Conservation (phyloP, 108 stramenopile genomes). For the Skeletonema grethae region DNA sequence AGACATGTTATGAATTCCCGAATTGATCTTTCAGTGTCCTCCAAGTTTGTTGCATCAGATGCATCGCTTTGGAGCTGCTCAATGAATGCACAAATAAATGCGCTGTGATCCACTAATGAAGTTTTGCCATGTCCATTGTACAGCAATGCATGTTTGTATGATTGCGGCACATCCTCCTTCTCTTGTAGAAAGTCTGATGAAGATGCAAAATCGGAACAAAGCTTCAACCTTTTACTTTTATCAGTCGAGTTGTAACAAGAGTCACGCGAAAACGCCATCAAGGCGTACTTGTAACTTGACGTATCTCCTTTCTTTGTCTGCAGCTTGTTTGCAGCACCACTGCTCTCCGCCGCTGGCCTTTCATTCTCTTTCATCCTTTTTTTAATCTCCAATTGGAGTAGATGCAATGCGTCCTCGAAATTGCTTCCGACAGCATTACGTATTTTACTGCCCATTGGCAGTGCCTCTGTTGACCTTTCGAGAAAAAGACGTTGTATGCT, state of each 20-base stretch:
- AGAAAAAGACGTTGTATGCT: too few species aligned
- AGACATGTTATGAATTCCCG: not conserved
- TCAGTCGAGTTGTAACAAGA: not conserved
- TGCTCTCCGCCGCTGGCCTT: too few species aligned
- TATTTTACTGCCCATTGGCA: too few species aligned
- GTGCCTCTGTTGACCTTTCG: too few species aligned
- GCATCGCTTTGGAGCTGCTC: not conserved
- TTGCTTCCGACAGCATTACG: too few species aligned
- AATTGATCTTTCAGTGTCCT: not conserved
- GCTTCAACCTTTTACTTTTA: not conserved
- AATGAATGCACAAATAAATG: not conserved
- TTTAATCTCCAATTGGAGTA: too few species aligned
- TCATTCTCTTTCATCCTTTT: too few species aligned
- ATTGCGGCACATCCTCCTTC: not conserved
- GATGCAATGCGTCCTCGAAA: too few species aligned
- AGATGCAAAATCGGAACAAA: not conserved
- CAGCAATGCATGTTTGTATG: not conserved
- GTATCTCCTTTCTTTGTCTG: too few species aligned
- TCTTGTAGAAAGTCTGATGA: not conserved
- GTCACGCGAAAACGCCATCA: too few species aligned
- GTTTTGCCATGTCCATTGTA: not conserved
- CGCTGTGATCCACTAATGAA: not conserved
- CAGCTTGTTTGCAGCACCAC: too few species aligned
- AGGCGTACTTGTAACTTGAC: too few species aligned
- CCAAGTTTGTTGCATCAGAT: not conserved